Conservation (phyloP, 2,329 filamentous ascomycete species). For the Pyrenochaeta sp. region DNA sequence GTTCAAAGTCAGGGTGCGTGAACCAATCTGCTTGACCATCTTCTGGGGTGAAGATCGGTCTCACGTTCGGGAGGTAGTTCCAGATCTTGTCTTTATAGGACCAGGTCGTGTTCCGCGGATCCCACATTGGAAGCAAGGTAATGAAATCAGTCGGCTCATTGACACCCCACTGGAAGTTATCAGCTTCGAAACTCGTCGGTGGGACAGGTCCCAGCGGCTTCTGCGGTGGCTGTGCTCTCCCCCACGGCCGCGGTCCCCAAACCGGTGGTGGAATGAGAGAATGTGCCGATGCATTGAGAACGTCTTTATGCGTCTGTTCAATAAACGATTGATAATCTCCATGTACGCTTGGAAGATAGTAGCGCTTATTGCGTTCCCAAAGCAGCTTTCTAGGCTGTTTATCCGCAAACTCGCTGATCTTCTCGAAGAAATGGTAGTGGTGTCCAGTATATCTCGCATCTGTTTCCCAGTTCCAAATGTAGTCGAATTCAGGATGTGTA, state of each 20-base stretch:
- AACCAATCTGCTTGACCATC: constrained; percentile 69
- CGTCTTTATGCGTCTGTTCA: constrained; percentile 52
- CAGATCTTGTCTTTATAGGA: constrained; percentile 59
- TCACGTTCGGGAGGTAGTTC: constrained; percentile 61
- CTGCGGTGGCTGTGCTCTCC: constrained; percentile 64
- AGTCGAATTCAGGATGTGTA: constrained; percentile 81
- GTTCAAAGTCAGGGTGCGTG: constrained; percentile 57
- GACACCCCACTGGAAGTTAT: constrained; percentile 86
- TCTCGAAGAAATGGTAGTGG: constrained; percentile 80
- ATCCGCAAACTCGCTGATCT: constrained; percentile 64
- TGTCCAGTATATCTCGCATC: constrained; percentile 82
- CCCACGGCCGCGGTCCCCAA: constrained; percentile 83
- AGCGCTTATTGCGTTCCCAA: constrained; percentile 66
- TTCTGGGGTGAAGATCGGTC: constrained; percentile 87
- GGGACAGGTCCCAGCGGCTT: constrained; percentile 80
- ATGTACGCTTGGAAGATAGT: constrained; percentile 63
- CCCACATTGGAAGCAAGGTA: constrained; percentile 89
- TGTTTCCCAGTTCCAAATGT: constrained; percentile 86
- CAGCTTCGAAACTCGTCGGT: constrained; percentile 76
- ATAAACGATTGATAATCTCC: constrained; percentile 59
- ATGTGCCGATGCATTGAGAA: constrained; percentile 49
- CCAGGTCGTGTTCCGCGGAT: constrained; percentile 89
- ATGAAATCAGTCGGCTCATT: constrained; percentile 92
- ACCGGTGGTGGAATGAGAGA: constrained; percentile 66
- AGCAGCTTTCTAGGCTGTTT: constrained; percentile 65